Percentiles rank a stretch among this genome's conserved stretches.
These are phyloP conservation scores for Posidonia australis DNA, from an alignment of 106 monocot genomes.

Conservation along the genomic window DNA sequence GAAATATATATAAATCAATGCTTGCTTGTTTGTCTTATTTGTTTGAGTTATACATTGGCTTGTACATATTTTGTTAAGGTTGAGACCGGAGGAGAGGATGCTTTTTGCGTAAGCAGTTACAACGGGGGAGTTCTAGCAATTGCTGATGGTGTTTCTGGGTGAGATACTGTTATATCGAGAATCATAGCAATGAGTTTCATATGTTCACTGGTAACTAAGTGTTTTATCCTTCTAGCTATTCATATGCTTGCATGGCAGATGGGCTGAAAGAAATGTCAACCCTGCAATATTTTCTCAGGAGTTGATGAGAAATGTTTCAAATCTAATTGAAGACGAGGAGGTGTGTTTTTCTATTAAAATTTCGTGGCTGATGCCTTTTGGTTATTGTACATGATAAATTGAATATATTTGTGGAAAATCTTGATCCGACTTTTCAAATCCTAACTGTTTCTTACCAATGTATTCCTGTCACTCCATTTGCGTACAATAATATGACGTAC, in stretches of 20 bases:
- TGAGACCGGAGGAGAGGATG: constrained; percentile 88
- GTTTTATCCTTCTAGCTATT: constrained; percentile 37
- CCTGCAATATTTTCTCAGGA: constrained; percentile 85
- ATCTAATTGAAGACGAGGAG: constrained; percentile 64
- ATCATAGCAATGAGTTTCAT: neutral
- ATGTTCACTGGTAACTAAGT: constrained; percentile 13
- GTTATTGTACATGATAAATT: too few species aligned
- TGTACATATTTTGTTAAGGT: constrained; percentile 29
- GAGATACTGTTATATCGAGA: neutral
- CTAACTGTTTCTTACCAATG: too few species aligned
- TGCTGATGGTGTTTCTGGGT: constrained; percentile 98
- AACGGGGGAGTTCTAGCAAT: constrained; percentile 68
- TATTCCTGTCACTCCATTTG: too few species aligned
- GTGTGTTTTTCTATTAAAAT: constrained; percentile 16
- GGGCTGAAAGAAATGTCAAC: constrained; percentile 75
- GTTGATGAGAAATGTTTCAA: constrained; percentile 58
- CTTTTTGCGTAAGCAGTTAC: constrained; percentile 58
- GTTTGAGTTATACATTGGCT: neutral
- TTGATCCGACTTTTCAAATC: too few species aligned
- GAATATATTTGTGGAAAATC: too few species aligned
- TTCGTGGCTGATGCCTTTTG: neutral
- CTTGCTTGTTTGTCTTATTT: too few species aligned
- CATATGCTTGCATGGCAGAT: constrained; percentile 48
- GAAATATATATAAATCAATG: too few species aligned
- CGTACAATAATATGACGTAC: too few species aligned